Conservation (phyloP, 768 basidiomycete species). For the Nevesoporus exiguus region DNA sequence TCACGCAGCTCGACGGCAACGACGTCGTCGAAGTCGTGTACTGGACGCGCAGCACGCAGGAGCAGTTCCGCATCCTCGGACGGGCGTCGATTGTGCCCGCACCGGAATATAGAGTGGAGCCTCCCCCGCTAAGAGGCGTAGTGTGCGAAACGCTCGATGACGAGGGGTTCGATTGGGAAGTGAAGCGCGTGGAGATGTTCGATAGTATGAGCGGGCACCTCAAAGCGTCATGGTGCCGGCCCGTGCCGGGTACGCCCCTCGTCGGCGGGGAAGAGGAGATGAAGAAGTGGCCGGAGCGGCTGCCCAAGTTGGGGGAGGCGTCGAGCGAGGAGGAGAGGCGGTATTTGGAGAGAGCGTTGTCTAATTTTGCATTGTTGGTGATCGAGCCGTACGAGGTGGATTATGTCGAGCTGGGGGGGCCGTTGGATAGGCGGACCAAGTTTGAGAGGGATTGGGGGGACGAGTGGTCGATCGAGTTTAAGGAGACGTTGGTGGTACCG, state of each 20-base stretch:
- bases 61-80: constrained; percentile 74
- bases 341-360: constrained; percentile 51
- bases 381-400: constrained; percentile 53
- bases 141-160: constrained; percentile 33
- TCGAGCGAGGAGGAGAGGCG: constrained; percentile 42
- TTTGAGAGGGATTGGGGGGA: constrained; percentile 42
- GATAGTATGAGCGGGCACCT: constrained; percentile 54
- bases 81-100: constrained; percentile 53
- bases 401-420: constrained; percentile 54
- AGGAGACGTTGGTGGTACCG: constrained; percentile 62
- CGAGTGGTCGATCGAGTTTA: constrained; percentile 43
- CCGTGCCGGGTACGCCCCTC: constrained; percentile 57
- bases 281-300: constrained; percentile 54
- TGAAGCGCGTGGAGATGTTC: constrained; percentile 57
- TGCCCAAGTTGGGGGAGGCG: constrained; percentile 49
- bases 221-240: constrained; percentile 71
- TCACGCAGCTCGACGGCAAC: constrained; percentile 28
- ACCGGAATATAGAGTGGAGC: constrained; percentile 38
- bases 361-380: constrained; percentile 68
- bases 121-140: constrained; percentile 20
- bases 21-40: constrained; percentile 56
- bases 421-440: constrained; percentile 56
- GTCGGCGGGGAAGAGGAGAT: constrained; percentile 52
- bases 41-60: constrained; percentile 65
- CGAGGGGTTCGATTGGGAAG: constrained; percentile 57